These are phyloP conservation scores for Scheffersomyces insectosa DNA, from an alignment of 1,139 yeast species.

Conservation along the genomic window DNA sequence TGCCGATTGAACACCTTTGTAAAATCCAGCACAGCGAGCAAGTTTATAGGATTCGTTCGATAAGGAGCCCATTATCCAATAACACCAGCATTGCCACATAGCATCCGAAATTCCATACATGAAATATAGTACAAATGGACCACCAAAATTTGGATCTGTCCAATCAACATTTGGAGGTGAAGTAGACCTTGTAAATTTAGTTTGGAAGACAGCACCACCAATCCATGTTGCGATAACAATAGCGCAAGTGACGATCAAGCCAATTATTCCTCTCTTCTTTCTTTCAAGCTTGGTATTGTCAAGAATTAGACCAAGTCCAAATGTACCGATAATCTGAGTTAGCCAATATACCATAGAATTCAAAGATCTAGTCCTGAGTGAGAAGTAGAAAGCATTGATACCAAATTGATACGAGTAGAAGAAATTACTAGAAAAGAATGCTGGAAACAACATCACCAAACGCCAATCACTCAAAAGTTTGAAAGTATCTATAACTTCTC, in stretches of 20 bases:
- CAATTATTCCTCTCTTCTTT: conserved; percentile 8
- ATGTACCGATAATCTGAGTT: conserved; percentile 10
- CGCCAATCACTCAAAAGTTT: conserved; percentile 5
- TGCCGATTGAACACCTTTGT: conserved; percentile 10
- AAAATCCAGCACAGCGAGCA: conserved; percentile 11
- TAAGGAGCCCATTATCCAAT: conserved; percentile 11
- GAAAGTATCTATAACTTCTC: conserved; percentile 7
- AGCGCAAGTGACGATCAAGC: conserved; percentile 7
- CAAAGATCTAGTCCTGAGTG: conserved; percentile 10
- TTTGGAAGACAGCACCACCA: conserved; percentile 10
- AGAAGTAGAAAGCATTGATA: conserved; percentile 9
- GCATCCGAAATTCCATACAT: conserved; percentile 11
- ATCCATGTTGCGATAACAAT: conserved; percentile 10
- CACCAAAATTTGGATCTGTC: conserved; percentile 9
- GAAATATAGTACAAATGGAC: conserved; percentile 11
- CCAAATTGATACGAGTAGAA: conserved; percentile 12
- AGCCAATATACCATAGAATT: conserved; percentile 11
- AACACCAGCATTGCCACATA: conserved; percentile 9
- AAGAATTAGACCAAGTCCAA: conserved; percentile 10
- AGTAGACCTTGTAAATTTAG: conserved; percentile 5
- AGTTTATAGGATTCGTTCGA: conserved; percentile 10
- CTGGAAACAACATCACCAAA: conserved; percentile 9
- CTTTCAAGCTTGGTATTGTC: conserved; percentile 5
- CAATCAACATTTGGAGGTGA: conserved; percentile 9
- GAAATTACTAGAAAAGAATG: conserved; percentile 9